Evolutionary conservation across 2,329 filamentous ascomycete genomes (phyloP).

Genomic region (Periconia sp.): DNA sequence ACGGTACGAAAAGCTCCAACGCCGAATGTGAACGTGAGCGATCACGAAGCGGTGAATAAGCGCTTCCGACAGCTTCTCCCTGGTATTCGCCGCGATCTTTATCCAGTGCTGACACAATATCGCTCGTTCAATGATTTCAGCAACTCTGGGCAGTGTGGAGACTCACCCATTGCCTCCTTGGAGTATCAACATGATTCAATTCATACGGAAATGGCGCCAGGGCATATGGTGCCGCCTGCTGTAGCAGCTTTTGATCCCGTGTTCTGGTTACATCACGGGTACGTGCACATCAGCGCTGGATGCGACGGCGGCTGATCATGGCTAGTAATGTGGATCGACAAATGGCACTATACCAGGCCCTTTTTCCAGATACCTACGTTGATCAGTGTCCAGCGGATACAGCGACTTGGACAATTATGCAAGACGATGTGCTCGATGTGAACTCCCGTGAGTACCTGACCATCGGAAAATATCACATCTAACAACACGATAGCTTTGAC

Average conservation of each 20-base stretch:
- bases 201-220: constrained; percentile 50
- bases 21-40: neutral
- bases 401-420: constrained; percentile 41
- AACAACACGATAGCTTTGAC: constrained; percentile 4
- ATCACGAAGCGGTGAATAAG: neutral
- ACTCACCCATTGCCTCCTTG: constrained; percentile 5
- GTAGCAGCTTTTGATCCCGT: constrained; percentile 69
- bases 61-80: neutral
- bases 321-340: constrained; percentile 20
- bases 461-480: neutral
- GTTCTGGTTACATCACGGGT: constrained; percentile 60
- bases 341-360: constrained; percentile 77
- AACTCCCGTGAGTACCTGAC: constrained; percentile 48
- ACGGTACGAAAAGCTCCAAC: neutral
- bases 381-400: constrained; percentile 39
- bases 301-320: no score
- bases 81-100: neutral
- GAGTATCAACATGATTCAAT: constrained; percentile 22
- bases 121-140: constrained; percentile 17
- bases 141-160: constrained; percentile 11
- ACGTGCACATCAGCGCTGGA: neutral
- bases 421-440: constrained; percentile 49
- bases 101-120: constrained; percentile 5
- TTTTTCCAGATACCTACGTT: constrained; percentile 40
- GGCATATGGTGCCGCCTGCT: constrained; percentile 71